These are phyloP conservation scores for Antitrichia curtipendula DNA, from an alignment of 225 moss, liverwort and hornwort genomes.

Conservation along the genomic window DNA sequence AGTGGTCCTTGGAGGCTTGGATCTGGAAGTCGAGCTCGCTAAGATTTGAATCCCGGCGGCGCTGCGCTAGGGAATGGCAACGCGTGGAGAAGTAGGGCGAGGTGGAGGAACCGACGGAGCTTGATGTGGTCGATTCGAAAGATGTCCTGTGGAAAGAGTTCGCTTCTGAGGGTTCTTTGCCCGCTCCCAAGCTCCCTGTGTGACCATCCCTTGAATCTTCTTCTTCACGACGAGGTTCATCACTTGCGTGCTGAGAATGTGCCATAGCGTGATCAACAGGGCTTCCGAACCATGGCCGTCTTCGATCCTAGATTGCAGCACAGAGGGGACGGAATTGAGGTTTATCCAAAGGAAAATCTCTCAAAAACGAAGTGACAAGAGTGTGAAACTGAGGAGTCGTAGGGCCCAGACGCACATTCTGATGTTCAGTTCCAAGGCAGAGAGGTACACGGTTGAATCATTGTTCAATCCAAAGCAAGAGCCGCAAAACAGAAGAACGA, in stretches of 20 bases:
- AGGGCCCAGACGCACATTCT: neutral
- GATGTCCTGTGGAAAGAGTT: neutral
- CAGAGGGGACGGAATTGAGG: neutral
- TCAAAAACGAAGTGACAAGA: neutral
- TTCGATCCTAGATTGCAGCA: neutral
- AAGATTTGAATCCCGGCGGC: neutral
- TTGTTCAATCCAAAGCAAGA: neutral
- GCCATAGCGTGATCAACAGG: neutral
- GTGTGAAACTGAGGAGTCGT: neutral
- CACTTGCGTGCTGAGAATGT: neutral
- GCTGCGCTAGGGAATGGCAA: slow-evolving; percentile 5
- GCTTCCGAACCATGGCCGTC: neutral
- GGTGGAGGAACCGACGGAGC: neutral
- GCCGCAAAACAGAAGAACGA: neutral
- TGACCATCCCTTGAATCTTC: neutral
- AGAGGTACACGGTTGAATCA: neutral
- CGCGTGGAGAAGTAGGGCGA: slow-evolving; percentile 19
- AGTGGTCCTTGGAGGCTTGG: slow-evolving; percentile 20
- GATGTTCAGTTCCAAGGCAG: neutral
- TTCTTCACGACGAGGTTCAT: neutral
- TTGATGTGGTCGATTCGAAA: slow-evolving; percentile 9
- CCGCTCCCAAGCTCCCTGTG: neutral
- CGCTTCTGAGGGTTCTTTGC: neutral
- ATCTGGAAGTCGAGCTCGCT: slow-evolving; percentile 18
- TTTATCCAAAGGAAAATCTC: neutral